Evolutionary conservation across 345 rosid genomes (phyloP).

Genomic region (Cardamine chenopodiifolia): DNA sequence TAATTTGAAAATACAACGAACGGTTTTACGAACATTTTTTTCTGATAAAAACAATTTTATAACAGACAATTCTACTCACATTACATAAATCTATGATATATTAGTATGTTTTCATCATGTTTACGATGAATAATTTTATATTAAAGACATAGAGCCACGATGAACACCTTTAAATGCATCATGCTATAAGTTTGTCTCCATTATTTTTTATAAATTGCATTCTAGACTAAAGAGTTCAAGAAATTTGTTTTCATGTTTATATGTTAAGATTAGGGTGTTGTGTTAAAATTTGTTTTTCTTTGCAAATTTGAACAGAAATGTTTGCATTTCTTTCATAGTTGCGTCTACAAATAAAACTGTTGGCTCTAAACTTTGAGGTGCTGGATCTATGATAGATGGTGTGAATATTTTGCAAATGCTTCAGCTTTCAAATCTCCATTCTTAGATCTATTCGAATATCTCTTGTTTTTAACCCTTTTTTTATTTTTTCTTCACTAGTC

Average conservation of each 20-base stretch:
- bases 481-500: no score
- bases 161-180: neutral
- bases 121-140: neutral
- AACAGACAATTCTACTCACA: neutral
- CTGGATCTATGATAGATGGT: no score
- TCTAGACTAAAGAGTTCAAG: neutral
- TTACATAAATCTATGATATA: neutral
- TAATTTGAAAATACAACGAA: neutral
- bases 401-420: no score
- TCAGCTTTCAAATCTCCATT: no score
- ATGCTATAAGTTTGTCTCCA: no score
- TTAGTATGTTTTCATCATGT: no score
- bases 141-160: neutral
- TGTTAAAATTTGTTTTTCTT: neutral
- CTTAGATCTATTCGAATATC: no score
- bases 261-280: neutral
- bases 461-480: no score
- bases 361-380: no score
- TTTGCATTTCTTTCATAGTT: neutral
- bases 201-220: no score
- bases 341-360: neutral
- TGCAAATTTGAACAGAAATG: neutral
- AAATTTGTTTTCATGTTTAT: neutral
- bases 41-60: no score
- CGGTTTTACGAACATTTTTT: neutral